Base-by-base conservation (phyloP, 257 asterid genomes). In the Salvia miltiorrhiza region DNA sequence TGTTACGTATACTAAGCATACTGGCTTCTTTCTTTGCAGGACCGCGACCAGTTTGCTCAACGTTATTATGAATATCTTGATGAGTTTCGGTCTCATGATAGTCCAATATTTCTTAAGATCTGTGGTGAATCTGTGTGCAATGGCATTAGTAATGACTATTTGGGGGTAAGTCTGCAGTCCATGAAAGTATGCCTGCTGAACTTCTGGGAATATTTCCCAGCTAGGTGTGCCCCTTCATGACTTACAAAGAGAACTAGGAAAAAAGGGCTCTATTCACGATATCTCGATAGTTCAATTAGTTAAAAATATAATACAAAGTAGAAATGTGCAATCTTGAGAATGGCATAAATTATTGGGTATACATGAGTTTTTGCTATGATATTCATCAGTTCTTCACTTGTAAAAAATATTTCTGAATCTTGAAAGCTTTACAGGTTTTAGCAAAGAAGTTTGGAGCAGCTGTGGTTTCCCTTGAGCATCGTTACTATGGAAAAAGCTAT, bases 371-470 rank as follows among this genome's bases (percentile, higher is more conserved):
- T n/a, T 39, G 74, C 24, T 49, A 67, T 57, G 58, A 44, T 53
- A 50, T 24, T 20, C 20, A 52, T 73, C 13, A 26, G 56, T 55
- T 74, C 33, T 44, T 50, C 35, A 24, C 16, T 71, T 66, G 70
- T 62, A 71, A 65, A 45, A 14, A 26, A 43, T 37, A 68, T 21
- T 61, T 75, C 79, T 77, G 57, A 84, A 47, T 47, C 72, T 67
- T 76, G 61, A 23, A 50, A 75, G 35, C 61, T 58, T 35, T 43
- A 77, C 89, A 90, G 99, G 95, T 91, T 73, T 75, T 94, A 80
- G 99, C 97, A 9, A 91, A 87, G 82, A 89, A 89, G 81, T 94
- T 94, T 78, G 97, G 92, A 78, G 99, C 97, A 77, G 97, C 96
- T 41, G 80, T 94, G 62, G 92, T 94, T 68, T 64, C 95, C 57